Evolutionary conservation across 345 rosid species (phyloP).

Genomic region (Lepidium didymum): DNA sequence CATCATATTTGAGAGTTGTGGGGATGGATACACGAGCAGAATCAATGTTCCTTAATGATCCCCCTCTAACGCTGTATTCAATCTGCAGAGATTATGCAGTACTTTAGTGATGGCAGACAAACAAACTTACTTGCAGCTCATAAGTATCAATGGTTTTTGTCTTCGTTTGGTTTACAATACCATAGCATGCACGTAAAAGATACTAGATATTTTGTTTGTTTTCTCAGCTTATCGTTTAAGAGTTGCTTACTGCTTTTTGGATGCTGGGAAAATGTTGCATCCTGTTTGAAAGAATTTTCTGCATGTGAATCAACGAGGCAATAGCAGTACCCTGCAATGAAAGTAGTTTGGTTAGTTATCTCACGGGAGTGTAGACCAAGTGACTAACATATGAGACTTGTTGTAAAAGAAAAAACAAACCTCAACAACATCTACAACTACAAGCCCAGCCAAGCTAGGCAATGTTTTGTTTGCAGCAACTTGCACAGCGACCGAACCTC

Average conservation of each 20-base stretch:
- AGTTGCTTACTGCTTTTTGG: constrained; percentile 68
- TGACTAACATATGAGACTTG: background rate
- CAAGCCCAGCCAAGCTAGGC: constrained; percentile 69
- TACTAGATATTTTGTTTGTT: background rate
- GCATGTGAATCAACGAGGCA: constrained; percentile 93
- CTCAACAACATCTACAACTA: constrained; percentile 97
- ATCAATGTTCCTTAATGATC: constrained; percentile 74
- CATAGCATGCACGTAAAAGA: background rate
- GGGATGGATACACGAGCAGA: constrained; percentile 93
- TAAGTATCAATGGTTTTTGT: background rate
- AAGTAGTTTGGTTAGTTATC: constrained; percentile 13
- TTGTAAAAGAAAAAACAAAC: constrained; percentile 36
- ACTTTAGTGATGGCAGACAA: background rate
- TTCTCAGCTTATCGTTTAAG: background rate
- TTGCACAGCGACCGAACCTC: constrained; percentile 93
- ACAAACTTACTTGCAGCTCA: background rate
- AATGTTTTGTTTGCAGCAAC: constrained; percentile 80
- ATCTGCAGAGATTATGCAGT: constrained; percentile 37
- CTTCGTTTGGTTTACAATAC: background rate
- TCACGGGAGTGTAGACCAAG: constrained; percentile 13
- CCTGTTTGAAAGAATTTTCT: constrained; percentile 74
- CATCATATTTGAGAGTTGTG: constrained; percentile 61
- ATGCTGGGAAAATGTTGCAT: constrained; percentile 82
- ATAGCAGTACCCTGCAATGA: constrained; percentile 82
- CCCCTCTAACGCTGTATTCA: constrained; percentile 89